Evolutionary conservation across 257 asterid genomes (phyloP), one percentile per base, ranked within the genome.

Genomic region (Ilex aquifolium): DNA sequence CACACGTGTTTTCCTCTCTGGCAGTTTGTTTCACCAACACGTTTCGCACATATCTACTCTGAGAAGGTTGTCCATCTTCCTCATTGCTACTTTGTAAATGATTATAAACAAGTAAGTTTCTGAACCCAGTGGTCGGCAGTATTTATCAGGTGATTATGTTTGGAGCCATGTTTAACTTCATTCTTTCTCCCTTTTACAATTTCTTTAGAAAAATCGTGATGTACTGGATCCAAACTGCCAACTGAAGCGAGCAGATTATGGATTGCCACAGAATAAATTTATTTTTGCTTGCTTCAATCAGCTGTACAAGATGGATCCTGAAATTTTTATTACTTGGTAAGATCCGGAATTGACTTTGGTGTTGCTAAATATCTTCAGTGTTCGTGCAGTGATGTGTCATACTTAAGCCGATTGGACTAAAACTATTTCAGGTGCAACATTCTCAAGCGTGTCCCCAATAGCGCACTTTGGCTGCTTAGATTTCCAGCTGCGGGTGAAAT

Each of bases 221-320:
- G 99, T 93, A 12, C 80, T 93, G 73, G 97, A 90, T 76, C 82
- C 85, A 39, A 80, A 59, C 69, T 76, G 74, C 83, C 95, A 87
- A 74, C 95, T 77, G 42, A 93, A 80, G 80, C 85, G 97, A 69
- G 85, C 97, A 30, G 97, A 87, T 78, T 90, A 87, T 72, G 97
- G 96, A n/a, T 74, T 93, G 53, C 99, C 99, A 0, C 95, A 84
- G 75, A 95, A 84, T 77, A 93, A 90, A 75, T 93, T 93, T 67
- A 78, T 93, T 63, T 93, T 93, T 77, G 99, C 95, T 69, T 93
- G 99, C 77, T 93, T 93, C 77, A 93, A 93, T 75, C 99, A 93
- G 77, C 99, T 93, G 60, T 93, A 93, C 83, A 93, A 93, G 92
- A 93, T 93, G 99, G 99, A 93, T 73, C 99, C 99, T 3, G 99